A percentile compares a stretch with the other conserved stretches of the same genome.
Conservation (phyloP, 306 rosid species). For the Vigna angularis region DNA sequence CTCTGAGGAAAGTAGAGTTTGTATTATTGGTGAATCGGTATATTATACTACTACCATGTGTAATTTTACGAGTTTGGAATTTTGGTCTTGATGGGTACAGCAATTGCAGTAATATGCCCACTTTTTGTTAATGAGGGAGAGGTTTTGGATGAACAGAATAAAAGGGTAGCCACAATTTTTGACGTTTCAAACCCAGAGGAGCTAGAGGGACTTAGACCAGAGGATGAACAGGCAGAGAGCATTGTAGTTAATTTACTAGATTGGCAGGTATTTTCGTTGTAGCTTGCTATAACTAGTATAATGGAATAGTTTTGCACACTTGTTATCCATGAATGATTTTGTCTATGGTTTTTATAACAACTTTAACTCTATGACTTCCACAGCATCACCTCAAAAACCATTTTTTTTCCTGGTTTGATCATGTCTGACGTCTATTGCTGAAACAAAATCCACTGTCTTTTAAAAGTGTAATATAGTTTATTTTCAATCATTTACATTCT, state of each 20-base stretch:
- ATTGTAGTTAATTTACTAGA: slow-evolving; percentile 77
- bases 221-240: slow-evolving; percentile 59
- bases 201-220: slow-evolving; percentile 66
- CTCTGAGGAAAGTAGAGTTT: not conserved
- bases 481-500: slow-evolving; percentile 1
- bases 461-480: not conserved
- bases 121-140: slow-evolving; percentile 70
- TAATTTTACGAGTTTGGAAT: slow-evolving; percentile 34
- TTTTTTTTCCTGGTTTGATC: slow-evolving; percentile 20
- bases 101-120: slow-evolving; percentile 69
- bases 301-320: not conserved
- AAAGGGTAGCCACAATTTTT: slow-evolving; percentile 66
- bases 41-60: not conserved
- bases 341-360: not conserved
- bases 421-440: slow-evolving; percentile 18
- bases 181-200: slow-evolving; percentile 70
- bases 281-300: slow-evolving; percentile 12
- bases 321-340: slow-evolving; percentile 21
- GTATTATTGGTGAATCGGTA: slow-evolving; percentile 24
- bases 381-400: not conserved
- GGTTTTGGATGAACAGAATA: slow-evolving; percentile 61
- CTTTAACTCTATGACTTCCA: not conserved
- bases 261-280: slow-evolving; percentile 79
- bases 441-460: slow-evolving; percentile 22
- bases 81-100: slow-evolving; percentile 55